These are phyloP conservation scores for Rhodotorula mucilaginosa DNA, from an alignment of 1,284 basidiomycete genomes.

Conservation along the genomic window DNA sequence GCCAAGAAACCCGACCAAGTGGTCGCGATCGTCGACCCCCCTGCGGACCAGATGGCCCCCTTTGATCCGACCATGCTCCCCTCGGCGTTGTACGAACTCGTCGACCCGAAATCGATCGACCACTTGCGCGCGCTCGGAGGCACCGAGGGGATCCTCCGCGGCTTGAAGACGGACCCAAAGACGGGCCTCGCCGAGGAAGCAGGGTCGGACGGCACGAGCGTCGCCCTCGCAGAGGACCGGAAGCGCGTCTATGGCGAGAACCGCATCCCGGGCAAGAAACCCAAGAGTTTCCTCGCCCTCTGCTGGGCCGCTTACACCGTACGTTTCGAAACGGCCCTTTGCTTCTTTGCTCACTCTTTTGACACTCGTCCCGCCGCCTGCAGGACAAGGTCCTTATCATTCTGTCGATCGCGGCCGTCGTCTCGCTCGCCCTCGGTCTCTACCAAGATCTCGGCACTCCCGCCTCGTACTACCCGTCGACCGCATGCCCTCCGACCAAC, in stretches of 20 bases:
- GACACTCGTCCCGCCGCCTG: background rate
- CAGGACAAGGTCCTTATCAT: constrained; percentile 62
- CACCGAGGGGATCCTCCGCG: constrained; percentile 62
- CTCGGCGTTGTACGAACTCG: constrained; percentile 72
- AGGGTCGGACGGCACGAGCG: constrained; percentile 53
- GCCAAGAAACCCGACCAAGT: constrained; percentile 19
- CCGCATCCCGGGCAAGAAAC: constrained; percentile 69
- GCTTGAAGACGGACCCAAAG: constrained; percentile 53
- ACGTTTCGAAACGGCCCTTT: constrained; percentile 1
- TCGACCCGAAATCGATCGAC: constrained; percentile 79
- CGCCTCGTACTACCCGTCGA: constrained; percentile 55
- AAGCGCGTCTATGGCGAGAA: constrained; percentile 79
- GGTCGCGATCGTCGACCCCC: constrained; percentile 58
- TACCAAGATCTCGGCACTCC: constrained; percentile 68
- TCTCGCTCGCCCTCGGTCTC: constrained; percentile 89
- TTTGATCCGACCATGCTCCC: constrained; percentile 64
- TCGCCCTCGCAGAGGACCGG: constrained; percentile 55
- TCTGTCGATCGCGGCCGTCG: constrained; percentile 82
- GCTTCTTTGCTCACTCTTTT: background rate
- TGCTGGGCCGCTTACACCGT: constrained; percentile 81
- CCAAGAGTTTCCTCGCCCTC: constrained; percentile 74
- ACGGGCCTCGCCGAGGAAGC: constrained; percentile 31
- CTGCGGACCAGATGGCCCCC: constrained; percentile 53
- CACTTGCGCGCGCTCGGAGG: constrained; percentile 73
- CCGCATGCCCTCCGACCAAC: constrained; percentile 46